These are phyloP conservation scores for Lactarius vividus DNA, from an alignment of 768 basidiomycete genomes.

Conservation along the genomic window DNA sequence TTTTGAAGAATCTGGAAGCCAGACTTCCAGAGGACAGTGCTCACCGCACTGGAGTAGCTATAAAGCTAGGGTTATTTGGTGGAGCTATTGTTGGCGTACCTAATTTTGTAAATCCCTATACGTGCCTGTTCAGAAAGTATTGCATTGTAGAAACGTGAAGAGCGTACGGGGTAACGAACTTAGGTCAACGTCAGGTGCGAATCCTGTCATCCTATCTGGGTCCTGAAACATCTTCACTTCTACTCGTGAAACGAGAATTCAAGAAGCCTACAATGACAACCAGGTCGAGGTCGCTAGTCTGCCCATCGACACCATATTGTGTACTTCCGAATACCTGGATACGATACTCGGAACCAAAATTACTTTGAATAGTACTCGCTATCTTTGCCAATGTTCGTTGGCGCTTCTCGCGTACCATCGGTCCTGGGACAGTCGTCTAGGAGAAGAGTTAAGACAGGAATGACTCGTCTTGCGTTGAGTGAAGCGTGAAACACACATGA, in stretches of 20 bases:
- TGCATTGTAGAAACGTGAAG: not conserved
- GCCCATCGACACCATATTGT: slow-evolving; percentile 44
- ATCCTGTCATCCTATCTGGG: slow-evolving; percentile 32
- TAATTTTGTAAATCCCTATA: slow-evolving; percentile 36
- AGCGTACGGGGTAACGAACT: slow-evolving; percentile 34
- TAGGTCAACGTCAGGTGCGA: slow-evolving; percentile 31
- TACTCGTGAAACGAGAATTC: not conserved
- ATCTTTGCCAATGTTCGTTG: slow-evolving; percentile 19
- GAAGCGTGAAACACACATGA: slow-evolving; percentile 4
- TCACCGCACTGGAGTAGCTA: slow-evolving; percentile 29
- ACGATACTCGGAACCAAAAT: slow-evolving; percentile 37
- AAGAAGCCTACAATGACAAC: slow-evolving; percentile 45
- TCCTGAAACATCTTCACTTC: slow-evolving; percentile 34
- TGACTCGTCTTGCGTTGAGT: too few relatives aligned
- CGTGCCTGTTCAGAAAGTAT: not conserved
- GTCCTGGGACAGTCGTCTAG: slow-evolving; percentile 1
- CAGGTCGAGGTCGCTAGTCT: slow-evolving; percentile 50
- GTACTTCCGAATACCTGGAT: slow-evolving; percentile 51
- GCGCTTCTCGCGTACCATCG: slow-evolving; percentile 12
- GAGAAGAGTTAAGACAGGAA: not conserved
- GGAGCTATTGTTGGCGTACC: slow-evolving; percentile 25
- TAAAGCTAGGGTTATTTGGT: not conserved
- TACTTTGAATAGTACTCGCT: slow-evolving; percentile 4
- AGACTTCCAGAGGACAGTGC: slow-evolving; percentile 34
- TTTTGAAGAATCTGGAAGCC: slow-evolving; percentile 35